Percentiles rank a stretch among this genome's conserved stretches.
Conservation (phyloP, 2,329 filamentous ascomycete species). For the Colletotrichum viniferum region DNA sequence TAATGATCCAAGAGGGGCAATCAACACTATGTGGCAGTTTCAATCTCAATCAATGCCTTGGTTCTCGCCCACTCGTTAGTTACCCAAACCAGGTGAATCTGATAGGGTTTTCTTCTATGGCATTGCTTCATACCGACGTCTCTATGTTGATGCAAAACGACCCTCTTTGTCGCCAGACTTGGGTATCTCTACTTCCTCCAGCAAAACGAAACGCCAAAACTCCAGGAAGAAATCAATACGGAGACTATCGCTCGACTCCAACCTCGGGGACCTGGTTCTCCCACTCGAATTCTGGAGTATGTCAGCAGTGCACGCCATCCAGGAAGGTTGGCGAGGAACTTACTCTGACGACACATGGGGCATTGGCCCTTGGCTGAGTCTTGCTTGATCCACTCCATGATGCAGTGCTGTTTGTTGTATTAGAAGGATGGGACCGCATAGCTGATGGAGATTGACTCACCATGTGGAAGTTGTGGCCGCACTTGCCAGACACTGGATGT, state of each 20-base stretch:
- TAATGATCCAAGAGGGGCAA: fast-evolving
- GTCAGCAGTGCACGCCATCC: background rate
- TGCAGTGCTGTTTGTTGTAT: slow-evolving; percentile 74
- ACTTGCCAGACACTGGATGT: slow-evolving; percentile 86
- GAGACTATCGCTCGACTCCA: slow-evolving; percentile 19
- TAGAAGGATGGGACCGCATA: slow-evolving; percentile 13
- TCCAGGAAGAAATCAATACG: slow-evolving; percentile 7
- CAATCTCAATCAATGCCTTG: background rate
- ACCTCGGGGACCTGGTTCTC: slow-evolving; percentile 38
- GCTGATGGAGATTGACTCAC: slow-evolving; percentile 51
- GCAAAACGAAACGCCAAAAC: slow-evolving; percentile 6
- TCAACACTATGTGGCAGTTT: background rate
- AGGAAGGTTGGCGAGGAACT: slow-evolving; percentile 25
- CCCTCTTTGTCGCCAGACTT: background rate
- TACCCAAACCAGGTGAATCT: background rate
- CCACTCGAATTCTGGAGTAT: slow-evolving; percentile 44
- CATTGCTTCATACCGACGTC: background rate
- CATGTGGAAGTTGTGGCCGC: slow-evolving; percentile 98
- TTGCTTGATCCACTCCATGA: slow-evolving; percentile 94
- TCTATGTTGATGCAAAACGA: background rate
- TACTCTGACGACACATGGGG: slow-evolving; percentile 97
- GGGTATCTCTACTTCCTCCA: slow-evolving; percentile 10
- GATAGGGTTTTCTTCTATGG: background rate
- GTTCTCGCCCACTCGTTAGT: background rate
- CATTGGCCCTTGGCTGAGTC: slow-evolving; percentile 93